These are phyloP conservation scores for Meira nashicola DNA, from an alignment of 1,284 basidiomycete genomes.

Conservation along the genomic window DNA sequence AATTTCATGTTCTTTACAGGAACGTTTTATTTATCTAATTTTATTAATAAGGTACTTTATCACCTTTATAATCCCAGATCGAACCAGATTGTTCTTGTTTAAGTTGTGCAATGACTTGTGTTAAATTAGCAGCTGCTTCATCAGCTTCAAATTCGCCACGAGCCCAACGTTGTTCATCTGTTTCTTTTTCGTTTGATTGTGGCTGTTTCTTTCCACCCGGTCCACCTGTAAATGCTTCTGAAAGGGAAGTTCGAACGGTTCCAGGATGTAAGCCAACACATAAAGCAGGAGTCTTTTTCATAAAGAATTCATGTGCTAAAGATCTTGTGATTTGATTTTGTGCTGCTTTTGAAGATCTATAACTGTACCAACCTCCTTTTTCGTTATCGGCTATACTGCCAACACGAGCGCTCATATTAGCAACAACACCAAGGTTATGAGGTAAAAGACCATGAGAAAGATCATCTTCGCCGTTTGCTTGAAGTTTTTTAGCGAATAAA, in stretches of 20 bases:
- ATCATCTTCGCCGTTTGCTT: slow-evolving; percentile 43
- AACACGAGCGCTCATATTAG: slow-evolving; percentile 61
- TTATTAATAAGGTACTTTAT: slow-evolving; percentile 56
- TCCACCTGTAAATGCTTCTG: slow-evolving; percentile 53
- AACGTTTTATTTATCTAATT: too few species aligned
- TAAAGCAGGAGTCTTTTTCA: slow-evolving; percentile 60
- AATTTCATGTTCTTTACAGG: too few species aligned
- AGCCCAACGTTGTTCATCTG: slow-evolving; percentile 26
- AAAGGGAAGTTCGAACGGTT: slow-evolving; percentile 59
- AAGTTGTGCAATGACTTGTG: slow-evolving; percentile 58
- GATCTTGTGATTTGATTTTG: slow-evolving; percentile 69
- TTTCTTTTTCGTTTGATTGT: background rate
- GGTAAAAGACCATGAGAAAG: slow-evolving; percentile 48
- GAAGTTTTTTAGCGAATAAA: slow-evolving; percentile 54
- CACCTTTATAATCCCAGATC: slow-evolving; percentile 68
- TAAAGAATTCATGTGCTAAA: slow-evolving; percentile 64
- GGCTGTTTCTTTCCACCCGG: slow-evolving; percentile 23
- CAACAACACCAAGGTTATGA: slow-evolving; percentile 52
- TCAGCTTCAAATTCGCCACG: slow-evolving; percentile 62
- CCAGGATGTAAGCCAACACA: slow-evolving; percentile 54
- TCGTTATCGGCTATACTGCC: slow-evolving; percentile 64
- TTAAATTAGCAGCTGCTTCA: slow-evolving; percentile 62
- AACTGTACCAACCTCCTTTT: slow-evolving; percentile 68
- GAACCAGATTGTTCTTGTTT: slow-evolving; percentile 61
- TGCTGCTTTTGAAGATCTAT: slow-evolving; percentile 69